Base-by-base conservation (phyloP, 768 basidiomycete species). In the Termitomyces sp. region DNA sequence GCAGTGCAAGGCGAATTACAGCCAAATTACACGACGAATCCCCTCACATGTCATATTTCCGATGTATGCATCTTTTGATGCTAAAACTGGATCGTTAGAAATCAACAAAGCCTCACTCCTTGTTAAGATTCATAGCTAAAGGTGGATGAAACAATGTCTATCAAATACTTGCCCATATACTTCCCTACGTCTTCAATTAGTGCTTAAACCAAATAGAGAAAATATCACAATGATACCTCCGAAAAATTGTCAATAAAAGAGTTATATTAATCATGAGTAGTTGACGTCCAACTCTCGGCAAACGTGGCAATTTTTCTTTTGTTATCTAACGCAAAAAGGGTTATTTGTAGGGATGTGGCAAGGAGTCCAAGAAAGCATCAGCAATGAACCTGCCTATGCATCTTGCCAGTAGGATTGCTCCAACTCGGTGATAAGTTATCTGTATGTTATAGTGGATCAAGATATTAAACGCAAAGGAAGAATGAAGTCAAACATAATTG, bases 361-460 rank as follows among this genome's bases (percentile, higher is more conserved):
- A 63, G 60, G 65, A 64, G 67, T 67, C 61, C 64, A 63, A 61
- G 58, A 65, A n/a, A 66, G 63, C 65, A 68, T 67, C 70, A 69
- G 71, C 55, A 65, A 68, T 71, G 64, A 66, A 76, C 73, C 74
- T 74, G 75, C 76, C 74, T 78, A 74, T 73, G 63, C 63, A 61
- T 63, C 67, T 66, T 66, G 58, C 59, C 65, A 63, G 51, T 57
- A 58, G 50, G 53, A 64, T 61, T 54, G 57, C 57, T 56, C 51
- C 61, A 63, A 54, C 56, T 54, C 62, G 41, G 30, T 36, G 20
- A 56, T 62, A 57, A 64, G 53, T 65, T 58, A 72, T 69, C 69
- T 72, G 72, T 65, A 68, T 66, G 61, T 66, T 63, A 70, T 61
- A 61, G 65, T 59, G 55, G 53, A 58, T 68, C 69, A 62, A 72